Percentiles rank a stretch among this genome's conserved stretches.
These are phyloP conservation scores for Fusarium sp. DNA, from an alignment of 2,329 filamentous ascomycete genomes.

Conservation along the genomic window DNA sequence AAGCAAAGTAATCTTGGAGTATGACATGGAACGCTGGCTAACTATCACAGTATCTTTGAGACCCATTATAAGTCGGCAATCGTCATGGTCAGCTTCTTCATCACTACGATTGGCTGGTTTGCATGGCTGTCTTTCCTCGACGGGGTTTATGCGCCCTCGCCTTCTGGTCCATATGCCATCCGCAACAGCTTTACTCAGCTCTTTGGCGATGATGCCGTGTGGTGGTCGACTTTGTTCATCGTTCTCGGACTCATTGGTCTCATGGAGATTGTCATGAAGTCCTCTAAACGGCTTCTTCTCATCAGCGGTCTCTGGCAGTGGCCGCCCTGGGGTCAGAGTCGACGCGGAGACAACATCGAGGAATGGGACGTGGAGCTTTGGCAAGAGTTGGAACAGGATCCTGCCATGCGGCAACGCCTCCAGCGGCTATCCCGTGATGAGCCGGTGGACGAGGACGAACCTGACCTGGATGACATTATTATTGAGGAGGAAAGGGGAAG, in stretches of 20 bases:
- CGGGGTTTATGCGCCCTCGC: conserved; percentile 61
- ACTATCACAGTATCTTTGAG: conserved; percentile 66
- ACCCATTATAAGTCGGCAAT: conserved; percentile 76
- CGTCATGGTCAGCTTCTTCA: conserved; percentile 64
- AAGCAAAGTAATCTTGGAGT: conserved; percentile 53
- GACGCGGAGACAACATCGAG: conserved; percentile 51
- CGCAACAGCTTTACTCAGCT: conserved; percentile 68
- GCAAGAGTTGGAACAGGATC: conserved; percentile 66
- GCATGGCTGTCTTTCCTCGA: conserved; percentile 78
- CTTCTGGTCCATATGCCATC: conserved; percentile 69
- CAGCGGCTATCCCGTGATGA: conserved; percentile 52
- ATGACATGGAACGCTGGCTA: conserved; percentile 24
- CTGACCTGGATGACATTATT: conserved; percentile 29
- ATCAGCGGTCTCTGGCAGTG: conserved; percentile 57
- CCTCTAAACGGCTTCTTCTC: conserved; percentile 56
- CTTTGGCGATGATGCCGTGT: conserved; percentile 72
- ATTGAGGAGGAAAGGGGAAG: conserved; percentile 30
- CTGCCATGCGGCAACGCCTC: conserved; percentile 54
- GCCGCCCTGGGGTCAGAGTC: conserved; percentile 53
- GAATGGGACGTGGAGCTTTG: conserved; percentile 63
- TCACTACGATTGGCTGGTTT: conserved; percentile 72
- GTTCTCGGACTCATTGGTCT: conserved; percentile 66
- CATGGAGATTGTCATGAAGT: conserved; percentile 69
- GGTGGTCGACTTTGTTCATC: conserved; percentile 77
- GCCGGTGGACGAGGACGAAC: conserved; percentile 38